These are phyloP conservation scores for Sonneratia caseolaris DNA, from an alignment of 345 rosid genomes.

Conservation along the genomic window DNA sequence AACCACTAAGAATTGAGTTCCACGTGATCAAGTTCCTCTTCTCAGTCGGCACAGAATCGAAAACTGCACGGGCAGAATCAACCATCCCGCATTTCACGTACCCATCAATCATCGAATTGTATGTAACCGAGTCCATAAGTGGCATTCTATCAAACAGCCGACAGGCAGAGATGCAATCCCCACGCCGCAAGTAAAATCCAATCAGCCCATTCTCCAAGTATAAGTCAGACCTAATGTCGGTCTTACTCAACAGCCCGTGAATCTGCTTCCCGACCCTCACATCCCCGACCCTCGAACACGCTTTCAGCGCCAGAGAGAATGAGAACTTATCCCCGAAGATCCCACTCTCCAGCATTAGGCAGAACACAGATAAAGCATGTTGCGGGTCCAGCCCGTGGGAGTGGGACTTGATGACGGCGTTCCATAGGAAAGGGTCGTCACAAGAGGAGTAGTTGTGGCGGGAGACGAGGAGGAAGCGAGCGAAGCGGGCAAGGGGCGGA, in stretches of 20 bases:
- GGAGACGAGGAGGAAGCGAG: conserved; percentile 28
- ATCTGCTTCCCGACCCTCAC: conserved; percentile 35
- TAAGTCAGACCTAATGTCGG: conserved; percentile 20
- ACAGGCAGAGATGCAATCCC: conserved; percentile 16
- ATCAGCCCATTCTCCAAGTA: conserved; percentile 36
- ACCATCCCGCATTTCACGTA: conserved; percentile 42
- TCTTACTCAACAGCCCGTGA: conserved; percentile 38
- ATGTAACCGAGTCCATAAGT: conserved; percentile 30
- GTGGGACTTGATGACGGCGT: conserved; percentile 36
- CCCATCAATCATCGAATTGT: conserved; percentile 39
- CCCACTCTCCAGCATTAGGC: conserved; percentile 32
- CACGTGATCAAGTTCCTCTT: conserved; percentile 44
- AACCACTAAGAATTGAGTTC: conserved; percentile 63
- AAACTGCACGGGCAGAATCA: conserved; percentile 34
- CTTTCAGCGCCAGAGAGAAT: conserved; percentile 37
- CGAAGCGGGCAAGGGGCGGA: conserved; percentile 21
- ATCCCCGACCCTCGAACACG: conserved; percentile 33
- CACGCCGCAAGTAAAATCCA: conserved; percentile 16
- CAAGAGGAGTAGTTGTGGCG: conserved; percentile 8
- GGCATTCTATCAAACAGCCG: conserved; percentile 29
- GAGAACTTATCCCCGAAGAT: conserved; percentile 29
- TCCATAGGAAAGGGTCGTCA: conserved; percentile 38
- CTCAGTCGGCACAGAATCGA: conserved; percentile 33
- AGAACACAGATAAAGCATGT: conserved; percentile 21
- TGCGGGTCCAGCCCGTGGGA: conserved; percentile 36